Base-by-base conservation (phyloP, 768 basidiomycete species). In the Calocybe indica region DNA sequence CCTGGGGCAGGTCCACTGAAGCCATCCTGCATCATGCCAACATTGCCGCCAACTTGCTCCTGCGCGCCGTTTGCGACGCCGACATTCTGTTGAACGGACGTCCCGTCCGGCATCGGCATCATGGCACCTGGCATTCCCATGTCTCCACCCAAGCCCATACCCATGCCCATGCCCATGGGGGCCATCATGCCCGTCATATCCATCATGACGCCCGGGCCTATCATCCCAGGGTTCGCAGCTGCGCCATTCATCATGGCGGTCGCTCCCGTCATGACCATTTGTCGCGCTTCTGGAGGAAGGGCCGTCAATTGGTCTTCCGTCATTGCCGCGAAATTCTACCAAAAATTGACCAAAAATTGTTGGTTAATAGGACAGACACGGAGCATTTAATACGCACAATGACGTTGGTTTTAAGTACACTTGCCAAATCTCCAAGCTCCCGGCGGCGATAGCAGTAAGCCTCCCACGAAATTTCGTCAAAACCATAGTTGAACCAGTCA, bases 401-500 rank as follows among this genome's bases (percentile, higher is more conserved):
- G 45, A 93, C 86, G 55, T 88, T 90, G 1, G 80, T 79, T 60
- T 92, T 92, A 47, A 93, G 74, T 39, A 89, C 80, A 49, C 77
- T 81, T 0, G 86, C 88, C 47, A 87, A 73, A 48, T 92, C 90
- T 2, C 88, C 85, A 43, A 92, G 62, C 48, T 92, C 88, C 37
- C 88, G 76, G 56, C 92, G 74, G 56, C 90, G 78, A 64, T 88
- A 86, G 56, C 85, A 89, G 58, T 95, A 99, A 37, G 84, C 85
- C 60, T 92, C 89, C 92, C 93, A 99, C 32, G 88, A 88, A 11
- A 90, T 77, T 67, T 99, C 96, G 64, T 99, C 96, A 59, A 98
- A 98, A 0, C 96, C 96, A 56, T 96, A 98, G 66, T 99, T 98
- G 69, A 99, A 99, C 88, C 93, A 99, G 69, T 97, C 94, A 55